phyloP scores from a whole-genome alignment of 2,329 filamentous ascomycete genomes.

The Epichloe aotearoae region DNA sequence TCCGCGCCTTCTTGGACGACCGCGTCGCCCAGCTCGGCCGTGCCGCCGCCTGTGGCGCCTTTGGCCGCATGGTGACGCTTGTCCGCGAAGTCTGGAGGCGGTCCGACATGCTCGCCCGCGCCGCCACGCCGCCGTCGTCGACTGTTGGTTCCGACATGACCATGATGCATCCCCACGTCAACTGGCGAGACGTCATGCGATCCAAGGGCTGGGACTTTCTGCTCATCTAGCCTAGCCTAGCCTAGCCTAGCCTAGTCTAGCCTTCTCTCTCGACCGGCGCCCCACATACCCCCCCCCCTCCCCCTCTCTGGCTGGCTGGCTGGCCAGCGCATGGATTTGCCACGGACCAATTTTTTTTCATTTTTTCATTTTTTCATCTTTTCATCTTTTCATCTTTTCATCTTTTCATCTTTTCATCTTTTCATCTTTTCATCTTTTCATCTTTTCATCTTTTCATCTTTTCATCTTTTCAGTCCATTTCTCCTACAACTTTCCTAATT shows the following conservation, averaged over 20 bases:
- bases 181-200: conserved; percentile 92
- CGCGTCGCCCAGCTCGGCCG: conserved; percentile 65
- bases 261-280: background rate
- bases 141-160: conserved; percentile 20
- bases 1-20: conserved; percentile 67
- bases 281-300: background rate
- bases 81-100: conserved; percentile 76
- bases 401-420: conserved; percentile 5
- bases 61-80: conserved; percentile 68
- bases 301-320: background rate
- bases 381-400: conserved; percentile 2
- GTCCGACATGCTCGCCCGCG: conserved; percentile 41
- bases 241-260: no score
- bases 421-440: conserved; percentile 5
- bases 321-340: no score
- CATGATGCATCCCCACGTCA: conserved; percentile 50
- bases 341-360: conserved; percentile 2
- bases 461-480: conserved; percentile 8
- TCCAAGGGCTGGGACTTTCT: conserved; percentile 87
- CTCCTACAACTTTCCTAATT: background rate
- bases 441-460: conserved; percentile 5
- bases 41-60: conserved; percentile 66
- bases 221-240: conserved; percentile 70
- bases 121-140: conserved; percentile 21
- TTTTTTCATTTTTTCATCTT: no score